These are phyloP conservation scores for Solanum stenotomum DNA, from an alignment of 257 asterid genomes.

Conservation along the genomic window DNA sequence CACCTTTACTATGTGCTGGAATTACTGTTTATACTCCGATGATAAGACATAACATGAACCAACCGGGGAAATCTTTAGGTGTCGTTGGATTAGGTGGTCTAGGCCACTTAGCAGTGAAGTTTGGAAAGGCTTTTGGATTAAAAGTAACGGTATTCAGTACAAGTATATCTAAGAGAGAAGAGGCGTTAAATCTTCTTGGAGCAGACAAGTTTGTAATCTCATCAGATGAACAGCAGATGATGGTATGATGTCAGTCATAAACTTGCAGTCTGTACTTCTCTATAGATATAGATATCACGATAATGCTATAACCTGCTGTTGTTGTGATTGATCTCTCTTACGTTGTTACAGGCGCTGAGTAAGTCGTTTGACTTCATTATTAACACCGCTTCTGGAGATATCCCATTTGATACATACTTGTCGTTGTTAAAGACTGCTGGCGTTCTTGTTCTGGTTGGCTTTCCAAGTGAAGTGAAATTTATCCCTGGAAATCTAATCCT, in stretches of 20 bases:
- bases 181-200: constrained; percentile 62
- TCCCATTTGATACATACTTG: constrained; percentile 52
- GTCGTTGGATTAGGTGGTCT: constrained; percentile 92
- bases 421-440: constrained; percentile 68
- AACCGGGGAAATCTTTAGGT: constrained; percentile 81
- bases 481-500: constrained; percentile 30
- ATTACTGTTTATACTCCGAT: constrained; percentile 87
- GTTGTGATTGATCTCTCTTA: not conserved
- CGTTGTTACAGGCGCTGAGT: constrained; percentile 42
- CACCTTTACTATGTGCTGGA: constrained; percentile 95
- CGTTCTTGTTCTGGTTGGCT: constrained; percentile 64
- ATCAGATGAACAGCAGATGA: constrained; percentile 65
- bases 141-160: constrained; percentile 89
- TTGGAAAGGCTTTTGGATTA: constrained; percentile 92
- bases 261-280: not conserved
- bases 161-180: constrained; percentile 62
- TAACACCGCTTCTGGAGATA: constrained; percentile 67
- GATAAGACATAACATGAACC: constrained; percentile 77
- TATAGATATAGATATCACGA: not conserved
- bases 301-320: not conserved
- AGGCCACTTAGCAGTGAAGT: constrained; percentile 92
- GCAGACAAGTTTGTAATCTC: constrained; percentile 79
- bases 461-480: constrained; percentile 72
- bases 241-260: constrained; percentile 17
- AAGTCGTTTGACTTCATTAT: constrained; percentile 73